phyloP scores from a whole-genome alignment of 768 basidiomycete genomes.

The Tephrocybe sp. region DNA sequence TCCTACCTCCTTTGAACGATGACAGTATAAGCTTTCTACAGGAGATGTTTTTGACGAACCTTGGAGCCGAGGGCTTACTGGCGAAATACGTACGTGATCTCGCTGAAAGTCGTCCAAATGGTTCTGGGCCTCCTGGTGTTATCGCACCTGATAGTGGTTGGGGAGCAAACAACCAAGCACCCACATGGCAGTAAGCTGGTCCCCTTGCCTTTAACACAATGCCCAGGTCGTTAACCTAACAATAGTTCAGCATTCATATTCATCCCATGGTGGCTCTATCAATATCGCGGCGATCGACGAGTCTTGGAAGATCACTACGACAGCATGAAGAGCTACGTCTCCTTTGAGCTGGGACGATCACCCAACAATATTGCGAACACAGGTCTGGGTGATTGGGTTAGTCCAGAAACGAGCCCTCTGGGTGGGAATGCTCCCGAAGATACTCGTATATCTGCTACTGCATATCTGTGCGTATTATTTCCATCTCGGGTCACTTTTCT shows the following conservation, averaged over 20 bases:
- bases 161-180: constrained; percentile 30
- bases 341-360: constrained; percentile 26
- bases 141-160: constrained; percentile 29
- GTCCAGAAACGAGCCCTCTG: constrained; percentile 41
- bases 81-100: constrained; percentile 27
- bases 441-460: constrained; percentile 25
- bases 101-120: constrained; percentile 21
- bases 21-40: background rate
- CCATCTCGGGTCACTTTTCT: too few species aligned
- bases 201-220: too few species aligned
- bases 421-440: constrained; percentile 31
- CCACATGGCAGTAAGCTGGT: constrained; percentile 29
- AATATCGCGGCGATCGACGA: constrained; percentile 27
- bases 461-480: constrained; percentile 28
- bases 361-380: constrained; percentile 24
- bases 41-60: constrained; percentile 29
- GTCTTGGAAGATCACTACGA: constrained; percentile 25
- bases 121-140: constrained; percentile 25
- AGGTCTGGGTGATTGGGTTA: constrained; percentile 37
- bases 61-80: constrained; percentile 24
- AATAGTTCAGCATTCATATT: constrained; percentile 26
- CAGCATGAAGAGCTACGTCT: constrained; percentile 28
- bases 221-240: background rate
- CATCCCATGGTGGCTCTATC: constrained; percentile 29
- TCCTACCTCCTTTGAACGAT: background rate